A percentile compares a stretch with the other conserved stretches of the same genome.
Conservation (phyloP, 179 eudicot species). For the Sideroxylon spinosum region DNA sequence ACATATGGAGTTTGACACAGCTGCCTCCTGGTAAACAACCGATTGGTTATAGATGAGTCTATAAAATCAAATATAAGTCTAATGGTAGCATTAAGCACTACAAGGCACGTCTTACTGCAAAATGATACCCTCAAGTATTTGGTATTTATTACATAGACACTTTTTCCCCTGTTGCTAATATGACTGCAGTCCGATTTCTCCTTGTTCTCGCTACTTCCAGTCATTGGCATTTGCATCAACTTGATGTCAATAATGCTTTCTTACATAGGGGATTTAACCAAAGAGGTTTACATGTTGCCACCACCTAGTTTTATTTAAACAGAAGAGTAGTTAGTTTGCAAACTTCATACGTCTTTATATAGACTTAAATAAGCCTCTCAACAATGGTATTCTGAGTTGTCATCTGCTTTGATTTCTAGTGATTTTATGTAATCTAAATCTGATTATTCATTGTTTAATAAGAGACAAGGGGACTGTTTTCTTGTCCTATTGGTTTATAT, state of each 20-base stretch:
- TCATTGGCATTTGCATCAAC: background rate
- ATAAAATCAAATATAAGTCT: background rate
- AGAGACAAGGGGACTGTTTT: too few species aligned
- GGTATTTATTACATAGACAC: too few species aligned
- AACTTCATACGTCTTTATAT: too few species aligned
- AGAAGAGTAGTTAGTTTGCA: too few species aligned
- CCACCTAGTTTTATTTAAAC: background rate
- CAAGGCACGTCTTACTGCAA: background rate
- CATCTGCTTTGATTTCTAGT: background rate
- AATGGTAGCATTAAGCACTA: background rate
- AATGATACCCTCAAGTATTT: too few species aligned
- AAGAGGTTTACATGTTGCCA: background rate
- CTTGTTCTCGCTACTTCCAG: background rate
- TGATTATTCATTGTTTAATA: background rate
- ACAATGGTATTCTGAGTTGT: background rate
- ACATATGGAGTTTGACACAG: background rate
- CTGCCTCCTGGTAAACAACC: background rate
- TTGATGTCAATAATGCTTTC: background rate
- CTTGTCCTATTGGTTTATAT: too few species aligned
- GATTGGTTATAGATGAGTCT: background rate
- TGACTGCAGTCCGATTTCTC: background rate
- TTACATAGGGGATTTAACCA: background rate
- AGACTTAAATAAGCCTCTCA: too few species aligned
- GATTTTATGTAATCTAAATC: too few species aligned
- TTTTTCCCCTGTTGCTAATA: too few species aligned